Percentiles rank a stretch among this genome's conserved stretches.
Conservation (phyloP, 768 basidiomycete species). For the Calvatia gigantea region DNA sequence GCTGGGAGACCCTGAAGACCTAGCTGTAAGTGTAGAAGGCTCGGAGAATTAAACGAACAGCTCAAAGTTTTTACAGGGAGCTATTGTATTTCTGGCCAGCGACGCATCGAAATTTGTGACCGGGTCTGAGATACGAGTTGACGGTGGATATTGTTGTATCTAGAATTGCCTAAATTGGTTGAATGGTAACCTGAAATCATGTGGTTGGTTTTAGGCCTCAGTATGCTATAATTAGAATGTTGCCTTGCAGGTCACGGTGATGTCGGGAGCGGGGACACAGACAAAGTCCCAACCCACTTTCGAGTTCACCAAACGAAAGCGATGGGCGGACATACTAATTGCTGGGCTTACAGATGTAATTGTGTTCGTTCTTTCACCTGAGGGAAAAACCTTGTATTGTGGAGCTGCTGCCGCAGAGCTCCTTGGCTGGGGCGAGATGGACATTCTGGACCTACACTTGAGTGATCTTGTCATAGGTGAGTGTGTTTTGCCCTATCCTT, state of each 20-base stretch:
- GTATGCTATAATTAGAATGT: constrained; percentile 12
- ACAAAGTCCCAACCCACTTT: constrained; percentile 37
- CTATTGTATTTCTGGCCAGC: constrained; percentile 85
- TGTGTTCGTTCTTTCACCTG: constrained; percentile 62
- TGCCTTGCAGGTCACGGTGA: constrained; percentile 3
- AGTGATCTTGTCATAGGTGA: constrained; percentile 61
- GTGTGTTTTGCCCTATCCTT: not conserved
- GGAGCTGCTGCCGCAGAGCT: constrained; percentile 65
- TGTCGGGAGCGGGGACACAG: constrained; percentile 14
- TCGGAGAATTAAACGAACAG: not conserved
- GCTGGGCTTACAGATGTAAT: constrained; percentile 74
- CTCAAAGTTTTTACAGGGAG: constrained; percentile 47
- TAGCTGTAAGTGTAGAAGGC: constrained; percentile 51
- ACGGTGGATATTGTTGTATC: constrained; percentile 83
- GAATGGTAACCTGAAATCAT: not conserved
- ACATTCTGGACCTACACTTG: constrained; percentile 68
- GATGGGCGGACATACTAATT: constrained; percentile 80
- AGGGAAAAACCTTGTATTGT: constrained; percentile 65
- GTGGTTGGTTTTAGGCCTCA: not conserved
- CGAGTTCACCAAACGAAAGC: constrained; percentile 85
- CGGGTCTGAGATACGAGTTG: constrained; percentile 79
- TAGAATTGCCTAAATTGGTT: constrained; percentile 25
- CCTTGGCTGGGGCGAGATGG: constrained; percentile 73
- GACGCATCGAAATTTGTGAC: constrained; percentile 92
- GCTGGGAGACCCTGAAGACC: constrained; percentile 93